These are phyloP conservation scores for Plasmodium vinckei DNA, from an alignment of 169 alveolate genomes.

Conservation along the genomic window DNA sequence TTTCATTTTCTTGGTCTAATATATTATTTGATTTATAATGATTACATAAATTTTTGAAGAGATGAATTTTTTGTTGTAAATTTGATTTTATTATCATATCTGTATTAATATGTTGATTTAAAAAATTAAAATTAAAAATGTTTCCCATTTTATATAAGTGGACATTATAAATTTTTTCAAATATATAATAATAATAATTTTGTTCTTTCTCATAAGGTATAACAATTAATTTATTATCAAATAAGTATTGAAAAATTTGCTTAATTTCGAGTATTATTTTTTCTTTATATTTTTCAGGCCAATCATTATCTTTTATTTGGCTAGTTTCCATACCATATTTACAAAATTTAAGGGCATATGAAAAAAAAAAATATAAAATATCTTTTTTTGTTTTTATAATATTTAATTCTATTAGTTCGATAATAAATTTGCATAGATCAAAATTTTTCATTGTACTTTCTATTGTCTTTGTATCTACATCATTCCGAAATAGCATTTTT, in stretches of 20 bases:
- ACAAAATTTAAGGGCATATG: conserved; percentile 48
- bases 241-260: conserved; percentile 45
- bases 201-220: conserved; percentile 43
- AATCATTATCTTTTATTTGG: background rate
- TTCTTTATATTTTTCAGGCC: background rate
- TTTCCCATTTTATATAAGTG: conserved; percentile 4
- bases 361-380: conserved; percentile 9
- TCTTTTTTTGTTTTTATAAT: conserved; percentile 59
- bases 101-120: conserved; percentile 24
- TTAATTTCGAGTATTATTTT: conserved; percentile 21
- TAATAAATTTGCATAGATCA: conserved; percentile 30
- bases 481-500: conserved; percentile 11
- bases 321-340: background rate
- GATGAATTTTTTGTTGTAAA: conserved; percentile 20
- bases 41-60: conserved; percentile 36
- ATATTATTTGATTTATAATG: conserved; percentile 5
- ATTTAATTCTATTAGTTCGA: conserved; percentile 42
- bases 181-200: conserved; percentile 23
- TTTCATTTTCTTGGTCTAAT: background rate
- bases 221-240: conserved; percentile 56
- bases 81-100: conserved; percentile 18
- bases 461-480: background rate
- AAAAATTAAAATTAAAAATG: conserved; percentile 20
- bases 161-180: conserved; percentile 20
- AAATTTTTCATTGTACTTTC: conserved; percentile 27